Evolutionary conservation across 106 monocot species (phyloP).

Genomic region (Ottelia alismoides): DNA sequence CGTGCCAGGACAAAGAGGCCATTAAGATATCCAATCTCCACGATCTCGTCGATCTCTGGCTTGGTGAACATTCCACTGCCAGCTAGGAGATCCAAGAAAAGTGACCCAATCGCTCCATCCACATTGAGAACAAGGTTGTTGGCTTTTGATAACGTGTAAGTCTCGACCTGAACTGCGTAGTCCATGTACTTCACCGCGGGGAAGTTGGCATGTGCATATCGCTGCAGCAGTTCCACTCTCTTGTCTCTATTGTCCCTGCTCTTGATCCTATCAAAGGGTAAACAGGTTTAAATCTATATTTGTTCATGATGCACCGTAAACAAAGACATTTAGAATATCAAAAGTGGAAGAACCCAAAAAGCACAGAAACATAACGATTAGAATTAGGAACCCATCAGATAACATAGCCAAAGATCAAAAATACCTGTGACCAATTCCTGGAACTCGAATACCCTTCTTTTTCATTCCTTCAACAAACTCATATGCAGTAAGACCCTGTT

Average conservation of each 20-base stretch:
- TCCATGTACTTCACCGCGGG: slow-evolving; percentile 87
- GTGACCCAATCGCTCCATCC: slow-evolving; percentile 85
- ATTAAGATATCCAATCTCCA: slow-evolving; percentile 70
- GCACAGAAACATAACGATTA: too few relatives aligned
- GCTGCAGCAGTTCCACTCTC: slow-evolving; percentile 76
- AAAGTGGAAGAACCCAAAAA: too few relatives aligned
- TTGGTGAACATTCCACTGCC: too few relatives aligned
- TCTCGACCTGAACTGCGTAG: too few relatives aligned
- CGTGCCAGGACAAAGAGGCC: slow-evolving; percentile 55
- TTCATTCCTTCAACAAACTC: slow-evolving; percentile 92
- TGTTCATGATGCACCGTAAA: not conserved
- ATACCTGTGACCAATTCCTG: slow-evolving; percentile 93
- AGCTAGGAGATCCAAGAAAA: slow-evolving; percentile 81
- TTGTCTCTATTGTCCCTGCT: slow-evolving; percentile 90
- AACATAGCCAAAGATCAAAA: too few relatives aligned
- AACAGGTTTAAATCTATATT: slow-evolving; percentile 11
- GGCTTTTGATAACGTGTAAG: slow-evolving; percentile 81
- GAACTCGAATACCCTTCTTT: too few relatives aligned
- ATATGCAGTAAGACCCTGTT: slow-evolving; percentile 64
- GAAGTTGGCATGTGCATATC: slow-evolving; percentile 66
- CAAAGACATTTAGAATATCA: too few relatives aligned
- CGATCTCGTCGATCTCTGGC: slow-evolving; percentile 74
- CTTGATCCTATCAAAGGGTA: slow-evolving; percentile 95
- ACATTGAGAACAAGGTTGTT: slow-evolving; percentile 87
- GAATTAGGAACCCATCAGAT: too few relatives aligned